These are phyloP conservation scores for Kockovaella imperatae DNA, from an alignment of 768 basidiomycete species.

Conservation along the genomic window DNA sequence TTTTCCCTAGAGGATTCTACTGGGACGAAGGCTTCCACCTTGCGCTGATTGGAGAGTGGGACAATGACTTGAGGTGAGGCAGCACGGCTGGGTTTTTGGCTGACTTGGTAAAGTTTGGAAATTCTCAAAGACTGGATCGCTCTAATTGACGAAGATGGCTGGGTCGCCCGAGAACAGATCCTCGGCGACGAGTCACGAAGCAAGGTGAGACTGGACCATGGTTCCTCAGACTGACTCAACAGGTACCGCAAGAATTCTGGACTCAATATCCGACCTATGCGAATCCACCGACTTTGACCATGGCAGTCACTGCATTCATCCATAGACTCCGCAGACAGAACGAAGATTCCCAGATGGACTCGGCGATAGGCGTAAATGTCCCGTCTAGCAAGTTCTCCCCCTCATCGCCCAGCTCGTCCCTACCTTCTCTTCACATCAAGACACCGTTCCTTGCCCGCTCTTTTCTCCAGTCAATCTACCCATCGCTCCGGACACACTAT, in stretches of 20 bases:
- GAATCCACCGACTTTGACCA: constrained; percentile 88
- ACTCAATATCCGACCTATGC: constrained; percentile 89
- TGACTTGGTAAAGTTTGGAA: constrained; percentile 55
- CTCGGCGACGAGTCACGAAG: constrained; percentile 93
- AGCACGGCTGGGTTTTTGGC: background rate
- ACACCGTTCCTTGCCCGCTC: constrained; percentile 57
- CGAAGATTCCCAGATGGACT: constrained; percentile 50
- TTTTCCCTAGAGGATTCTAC: constrained; percentile 96
- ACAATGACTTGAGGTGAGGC: constrained; percentile 69
- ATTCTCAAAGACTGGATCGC: constrained; percentile 84
- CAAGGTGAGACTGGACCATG: constrained; percentile 51
- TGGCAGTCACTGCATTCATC: constrained; percentile 89
- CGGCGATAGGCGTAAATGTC: constrained; percentile 52
- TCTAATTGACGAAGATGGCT: constrained; percentile 86
- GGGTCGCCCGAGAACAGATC: constrained; percentile 95
- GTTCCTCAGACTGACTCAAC: background rate
- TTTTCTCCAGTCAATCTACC: constrained; percentile 74
- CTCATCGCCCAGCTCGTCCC: background rate
- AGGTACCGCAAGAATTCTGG: constrained; percentile 84
- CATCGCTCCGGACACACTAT: constrained; percentile 78
- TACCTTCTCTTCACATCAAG: constrained; percentile 47
- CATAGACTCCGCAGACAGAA: constrained; percentile 54
- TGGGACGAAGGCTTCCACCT: constrained; percentile 99
- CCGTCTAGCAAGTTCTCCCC: background rate
- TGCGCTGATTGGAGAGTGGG: constrained; percentile 83